phyloP scores from a whole-genome alignment of 192 early-diverging fungal genomes.

The Gryganskiella cystojenkinii region DNA sequence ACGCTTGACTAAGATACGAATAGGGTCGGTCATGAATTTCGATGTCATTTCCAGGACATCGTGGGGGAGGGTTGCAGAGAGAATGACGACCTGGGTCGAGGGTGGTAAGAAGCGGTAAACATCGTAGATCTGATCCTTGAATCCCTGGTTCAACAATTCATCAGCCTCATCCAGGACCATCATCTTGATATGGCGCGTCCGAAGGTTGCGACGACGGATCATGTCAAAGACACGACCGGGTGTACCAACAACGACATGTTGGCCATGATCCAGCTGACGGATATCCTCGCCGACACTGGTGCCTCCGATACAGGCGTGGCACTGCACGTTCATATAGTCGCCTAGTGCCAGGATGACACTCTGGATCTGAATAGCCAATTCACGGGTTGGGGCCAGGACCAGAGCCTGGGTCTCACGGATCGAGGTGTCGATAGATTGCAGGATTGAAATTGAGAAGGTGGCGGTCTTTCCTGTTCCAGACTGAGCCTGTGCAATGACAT shows the following conservation, averaged over 20 bases:
- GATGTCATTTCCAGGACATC: slow-evolving; percentile 97
- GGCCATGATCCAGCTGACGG: slow-evolving; percentile 89
- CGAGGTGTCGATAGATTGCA: slow-evolving; percentile 91
- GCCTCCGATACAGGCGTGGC: slow-evolving; percentile 96
- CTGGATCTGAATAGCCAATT: slow-evolving; percentile 97
- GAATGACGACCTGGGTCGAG: slow-evolving; percentile 90
- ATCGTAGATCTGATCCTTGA: slow-evolving; percentile 98
- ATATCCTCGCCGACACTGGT: slow-evolving; percentile 94
- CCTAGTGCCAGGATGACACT: slow-evolving; percentile 91
- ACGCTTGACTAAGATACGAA: slow-evolving; percentile 97
- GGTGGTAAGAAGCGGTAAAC: slow-evolving; percentile 94
- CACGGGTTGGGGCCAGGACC: slow-evolving; percentile 94
- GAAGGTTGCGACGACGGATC: slow-evolving; percentile 88
- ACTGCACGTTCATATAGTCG: slow-evolving; percentile 98
- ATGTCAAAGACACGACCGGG: slow-evolving; percentile 98
- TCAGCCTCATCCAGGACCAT: slow-evolving; percentile 98
- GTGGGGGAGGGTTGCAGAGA: slow-evolving; percentile 92
- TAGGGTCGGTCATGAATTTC: slow-evolving; percentile 97
- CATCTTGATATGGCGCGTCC: slow-evolving; percentile 91
- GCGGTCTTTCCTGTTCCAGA: slow-evolving; percentile 99
- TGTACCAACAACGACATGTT: slow-evolving; percentile 95
- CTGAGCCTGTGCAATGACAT: slow-evolving; percentile 98
- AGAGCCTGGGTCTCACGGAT: slow-evolving; percentile 92
- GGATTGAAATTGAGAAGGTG: slow-evolving; percentile 93
- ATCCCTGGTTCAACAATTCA: slow-evolving; percentile 93